A percentile compares a stretch with the other conserved stretches of the same genome.
Evolutionary conservation across 1,139 yeast genomes (phyloP).

Genomic region (Yamadazyma triangularis): DNA sequence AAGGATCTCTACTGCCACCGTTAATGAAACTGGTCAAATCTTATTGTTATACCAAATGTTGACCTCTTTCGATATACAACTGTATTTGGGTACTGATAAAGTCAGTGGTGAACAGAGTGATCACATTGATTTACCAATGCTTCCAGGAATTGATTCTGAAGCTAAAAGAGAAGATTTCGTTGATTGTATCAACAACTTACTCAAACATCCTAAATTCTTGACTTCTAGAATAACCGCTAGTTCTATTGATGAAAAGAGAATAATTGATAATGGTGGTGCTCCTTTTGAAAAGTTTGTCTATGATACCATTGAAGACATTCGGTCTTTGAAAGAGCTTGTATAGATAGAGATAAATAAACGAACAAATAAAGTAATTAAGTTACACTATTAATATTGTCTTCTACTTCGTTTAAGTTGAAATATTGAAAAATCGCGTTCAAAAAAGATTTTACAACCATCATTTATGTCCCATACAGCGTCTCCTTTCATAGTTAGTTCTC

Average conservation of each 20-base stretch:
- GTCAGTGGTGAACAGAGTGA: slow-evolving; percentile 8
- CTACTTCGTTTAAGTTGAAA: too few species aligned
- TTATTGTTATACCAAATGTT: slow-evolving; percentile 61
- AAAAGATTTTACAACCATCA: too few species aligned
- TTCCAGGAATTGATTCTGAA: slow-evolving; percentile 61
- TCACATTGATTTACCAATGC: slow-evolving; percentile 27
- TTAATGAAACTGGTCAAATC: slow-evolving; percentile 80
- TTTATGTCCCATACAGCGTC: too few species aligned
- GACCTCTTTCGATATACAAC: slow-evolving; percentile 42
- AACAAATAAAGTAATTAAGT: too few species aligned
- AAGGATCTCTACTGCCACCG: slow-evolving; percentile 57
- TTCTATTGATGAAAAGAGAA: slow-evolving; percentile 57
- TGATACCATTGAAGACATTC: slow-evolving; percentile 49
- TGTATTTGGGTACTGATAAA: slow-evolving; percentile 23
- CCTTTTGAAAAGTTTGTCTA: slow-evolving; percentile 40
- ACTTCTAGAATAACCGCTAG: slow-evolving; percentile 65
- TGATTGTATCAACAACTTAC: slow-evolving; percentile 59
- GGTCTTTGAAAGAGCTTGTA: slow-evolving; percentile 51
- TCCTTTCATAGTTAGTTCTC: slow-evolving; percentile 81
- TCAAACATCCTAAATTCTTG: slow-evolving; percentile 83
- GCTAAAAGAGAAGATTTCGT: slow-evolving; percentile 54
- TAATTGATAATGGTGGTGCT: slow-evolving; percentile 44
- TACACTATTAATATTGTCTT: too few species aligned
- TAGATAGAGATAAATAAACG: too few species aligned
- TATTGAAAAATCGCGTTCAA: too few species aligned